These are phyloP conservation scores for Fomitopsis schrenkii DNA, from an alignment of 1,284 basidiomycete species.

Conservation along the genomic window DNA sequence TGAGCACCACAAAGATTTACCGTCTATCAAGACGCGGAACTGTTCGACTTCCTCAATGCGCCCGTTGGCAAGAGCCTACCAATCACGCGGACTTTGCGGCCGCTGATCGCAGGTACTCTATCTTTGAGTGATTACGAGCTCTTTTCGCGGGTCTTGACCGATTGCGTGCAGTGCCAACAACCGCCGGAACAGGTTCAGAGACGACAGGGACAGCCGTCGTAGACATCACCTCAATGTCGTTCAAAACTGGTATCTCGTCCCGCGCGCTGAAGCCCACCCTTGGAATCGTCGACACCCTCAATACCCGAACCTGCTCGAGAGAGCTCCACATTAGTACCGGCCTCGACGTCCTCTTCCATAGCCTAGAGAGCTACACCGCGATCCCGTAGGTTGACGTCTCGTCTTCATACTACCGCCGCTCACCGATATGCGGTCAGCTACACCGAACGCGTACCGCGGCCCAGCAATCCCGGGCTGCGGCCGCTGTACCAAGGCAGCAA, in stretches of 20 bases:
- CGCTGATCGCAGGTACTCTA: conserved; percentile 74
- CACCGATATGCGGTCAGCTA: conserved; percentile 47
- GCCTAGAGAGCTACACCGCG: conserved; percentile 89
- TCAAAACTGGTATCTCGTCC: conserved; percentile 96
- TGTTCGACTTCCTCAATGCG: conserved; percentile 97
- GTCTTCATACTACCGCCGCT: not conserved
- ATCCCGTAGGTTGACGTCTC: conserved; percentile 66
- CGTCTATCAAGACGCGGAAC: conserved; percentile 86
- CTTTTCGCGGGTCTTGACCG: too few relatives aligned
- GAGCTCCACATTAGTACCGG: conserved; percentile 90
- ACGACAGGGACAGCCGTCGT: conserved; percentile 98
- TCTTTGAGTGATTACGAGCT: too few relatives aligned
- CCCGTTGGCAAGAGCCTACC: conserved; percentile 92
- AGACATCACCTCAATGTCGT: conserved; percentile 84
- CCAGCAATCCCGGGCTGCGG: conserved; percentile 84
- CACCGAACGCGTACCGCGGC: conserved; percentile 85
- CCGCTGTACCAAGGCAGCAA: conserved; percentile 97
- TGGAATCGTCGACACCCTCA: conserved; percentile 78
- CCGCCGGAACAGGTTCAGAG: conserved; percentile 94
- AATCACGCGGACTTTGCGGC: conserved; percentile 71
- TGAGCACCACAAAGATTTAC: conserved; percentile 51
- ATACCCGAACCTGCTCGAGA: conserved; percentile 58
- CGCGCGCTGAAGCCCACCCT: conserved; percentile 88
- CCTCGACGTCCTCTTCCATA: conserved; percentile 93
- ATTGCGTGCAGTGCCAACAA: conserved; percentile 71